Evolutionary conservation across 441 rosid genomes (phyloP).

Genomic region (Eugenia klotzschiana): DNA sequence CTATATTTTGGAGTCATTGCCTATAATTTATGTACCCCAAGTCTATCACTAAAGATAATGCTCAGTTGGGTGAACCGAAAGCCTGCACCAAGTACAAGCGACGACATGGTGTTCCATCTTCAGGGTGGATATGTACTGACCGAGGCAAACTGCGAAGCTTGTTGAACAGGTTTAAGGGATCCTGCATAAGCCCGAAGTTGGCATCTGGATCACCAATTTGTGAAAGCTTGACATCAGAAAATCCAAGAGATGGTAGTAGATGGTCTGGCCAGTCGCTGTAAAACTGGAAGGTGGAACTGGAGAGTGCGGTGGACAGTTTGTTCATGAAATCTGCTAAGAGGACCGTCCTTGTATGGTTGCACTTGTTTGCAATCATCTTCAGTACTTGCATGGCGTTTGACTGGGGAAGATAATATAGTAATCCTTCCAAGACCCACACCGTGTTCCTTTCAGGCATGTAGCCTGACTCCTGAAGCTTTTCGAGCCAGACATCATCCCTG

Average conservation of each 20-base stretch:
- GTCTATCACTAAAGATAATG: neutral
- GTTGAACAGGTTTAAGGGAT: slow-evolving; percentile 66
- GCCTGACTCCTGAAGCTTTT: slow-evolving; percentile 60
- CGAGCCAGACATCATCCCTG: slow-evolving; percentile 51
- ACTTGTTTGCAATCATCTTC: slow-evolving; percentile 58
- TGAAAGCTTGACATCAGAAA: slow-evolving; percentile 66
- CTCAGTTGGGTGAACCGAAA: slow-evolving; percentile 51
- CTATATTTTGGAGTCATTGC: neutral
- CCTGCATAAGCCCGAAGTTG: slow-evolving; percentile 60
- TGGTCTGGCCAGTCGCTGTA: slow-evolving; percentile 94
- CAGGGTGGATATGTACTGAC: slow-evolving; percentile 58
- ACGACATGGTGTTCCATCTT: slow-evolving; percentile 78
- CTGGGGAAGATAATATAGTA: slow-evolving; percentile 70
- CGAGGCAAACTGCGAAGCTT: slow-evolving; percentile 73
- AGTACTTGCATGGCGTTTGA: slow-evolving; percentile 78
- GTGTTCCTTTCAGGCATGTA: slow-evolving; percentile 50
- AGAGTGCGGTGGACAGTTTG: slow-evolving; percentile 60
- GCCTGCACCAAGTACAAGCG: slow-evolving; percentile 88
- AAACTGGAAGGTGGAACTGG: slow-evolving; percentile 58
- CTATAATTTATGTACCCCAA: neutral
- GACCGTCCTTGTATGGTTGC: slow-evolving; percentile 42
- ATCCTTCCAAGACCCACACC: slow-evolving; percentile 82
- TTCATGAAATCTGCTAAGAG: slow-evolving; percentile 93
- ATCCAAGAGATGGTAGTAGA: slow-evolving; percentile 71
- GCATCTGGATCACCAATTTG: slow-evolving; percentile 92